Evolutionary conservation across 2,329 filamentous ascomycete genomes (phyloP).

Genomic region (Cladosporium oxysporum): DNA sequence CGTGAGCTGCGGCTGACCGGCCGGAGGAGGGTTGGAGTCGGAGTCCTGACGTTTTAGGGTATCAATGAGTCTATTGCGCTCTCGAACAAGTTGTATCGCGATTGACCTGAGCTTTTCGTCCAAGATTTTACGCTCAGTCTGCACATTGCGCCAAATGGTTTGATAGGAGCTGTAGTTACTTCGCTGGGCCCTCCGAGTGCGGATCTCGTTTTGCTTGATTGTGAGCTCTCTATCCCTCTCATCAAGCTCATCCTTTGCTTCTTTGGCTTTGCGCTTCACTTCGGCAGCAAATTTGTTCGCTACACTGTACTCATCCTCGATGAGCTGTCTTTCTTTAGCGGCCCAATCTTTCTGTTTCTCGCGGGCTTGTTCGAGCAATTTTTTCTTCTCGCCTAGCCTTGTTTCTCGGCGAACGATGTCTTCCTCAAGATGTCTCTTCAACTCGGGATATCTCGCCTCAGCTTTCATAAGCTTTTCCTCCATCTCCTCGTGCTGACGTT

Average conservation of each 20-base stretch:
- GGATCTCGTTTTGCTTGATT: not conserved
- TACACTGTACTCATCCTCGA: not conserved
- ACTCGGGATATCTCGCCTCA: not conserved
- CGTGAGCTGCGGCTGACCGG: not conserved
- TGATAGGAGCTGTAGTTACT: not conserved
- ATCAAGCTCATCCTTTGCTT: not conserved
- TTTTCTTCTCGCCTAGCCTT: not conserved
- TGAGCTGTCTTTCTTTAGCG: not conserved
- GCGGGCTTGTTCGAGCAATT: not conserved
- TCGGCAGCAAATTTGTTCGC: not conserved
- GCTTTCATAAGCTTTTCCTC: not conserved
- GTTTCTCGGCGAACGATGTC: not conserved
- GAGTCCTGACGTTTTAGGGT: not conserved
- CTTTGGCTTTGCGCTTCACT: conserved; percentile 1
- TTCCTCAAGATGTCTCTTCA: not conserved
- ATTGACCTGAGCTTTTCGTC: not conserved
- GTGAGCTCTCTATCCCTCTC: not conserved
- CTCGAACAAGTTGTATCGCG: not conserved
- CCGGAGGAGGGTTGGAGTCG: not conserved
- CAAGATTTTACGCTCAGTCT: not conserved
- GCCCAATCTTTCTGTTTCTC: not conserved
- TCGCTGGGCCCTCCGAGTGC: not conserved
- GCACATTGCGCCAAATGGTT: not conserved
- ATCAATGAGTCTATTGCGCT: not conserved
- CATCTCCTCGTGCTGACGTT: not conserved